Evolutionary conservation across 176 grass and related monocot species (phyloP).

Genomic region (Rhynchospora breviuscula): DNA sequence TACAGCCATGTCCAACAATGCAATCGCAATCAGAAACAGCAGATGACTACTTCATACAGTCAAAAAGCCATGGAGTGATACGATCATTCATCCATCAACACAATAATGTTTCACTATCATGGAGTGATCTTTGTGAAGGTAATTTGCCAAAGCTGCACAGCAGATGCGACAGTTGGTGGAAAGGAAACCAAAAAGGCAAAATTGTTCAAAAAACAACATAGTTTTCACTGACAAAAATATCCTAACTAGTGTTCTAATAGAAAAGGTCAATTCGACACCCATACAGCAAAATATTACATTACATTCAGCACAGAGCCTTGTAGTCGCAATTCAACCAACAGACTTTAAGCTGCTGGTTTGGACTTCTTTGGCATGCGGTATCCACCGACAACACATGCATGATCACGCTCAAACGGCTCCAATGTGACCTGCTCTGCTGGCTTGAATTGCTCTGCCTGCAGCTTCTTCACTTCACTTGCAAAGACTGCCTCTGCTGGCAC

Average conservation of each 20-base stretch:
- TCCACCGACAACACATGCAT: conserved; percentile 65
- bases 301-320: background rate
- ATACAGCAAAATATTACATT: background rate
- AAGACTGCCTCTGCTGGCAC: conserved; percentile 66
- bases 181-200: no score
- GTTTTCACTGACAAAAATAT: background rate
- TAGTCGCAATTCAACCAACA: background rate
- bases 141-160: no score
- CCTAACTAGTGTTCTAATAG: conserved; percentile 7
- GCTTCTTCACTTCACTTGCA: conserved; percentile 72
- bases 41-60: no score
- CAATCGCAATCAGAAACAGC: no score
- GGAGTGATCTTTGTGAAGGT: no score
- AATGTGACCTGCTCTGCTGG: conserved; percentile 73
- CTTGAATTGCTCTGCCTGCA: conserved; percentile 85
- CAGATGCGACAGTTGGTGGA: no score
- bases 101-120: no score
- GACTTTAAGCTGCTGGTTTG: conserved; percentile 29
- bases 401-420: conserved; percentile 72
- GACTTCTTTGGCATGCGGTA: conserved; percentile 83
- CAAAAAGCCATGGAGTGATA: no score
- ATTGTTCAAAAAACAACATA: background rate
- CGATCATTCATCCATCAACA: no score
- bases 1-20: no score
- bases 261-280: background rate